Evolutionary conservation across 1,284 basidiomycete genomes (phyloP).

Genomic region (Microbotryum intermedium): DNA sequence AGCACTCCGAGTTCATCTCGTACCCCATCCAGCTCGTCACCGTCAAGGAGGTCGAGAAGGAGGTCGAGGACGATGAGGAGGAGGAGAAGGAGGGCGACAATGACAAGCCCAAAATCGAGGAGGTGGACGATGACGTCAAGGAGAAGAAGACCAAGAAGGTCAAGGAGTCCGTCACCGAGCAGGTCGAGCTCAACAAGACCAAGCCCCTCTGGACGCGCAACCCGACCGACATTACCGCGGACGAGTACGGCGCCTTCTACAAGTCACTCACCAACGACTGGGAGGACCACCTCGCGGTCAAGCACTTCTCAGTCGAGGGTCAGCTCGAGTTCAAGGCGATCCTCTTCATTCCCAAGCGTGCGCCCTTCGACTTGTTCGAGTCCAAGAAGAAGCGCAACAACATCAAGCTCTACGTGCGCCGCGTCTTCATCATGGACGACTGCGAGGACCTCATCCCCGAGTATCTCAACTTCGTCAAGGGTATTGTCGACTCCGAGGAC

Average conservation of each 20-base stretch:
- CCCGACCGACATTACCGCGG: slow-evolving; percentile 80
- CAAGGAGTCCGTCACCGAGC: slow-evolving; percentile 59
- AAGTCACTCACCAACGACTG: slow-evolving; percentile 99
- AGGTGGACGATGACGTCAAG: slow-evolving; percentile 75
- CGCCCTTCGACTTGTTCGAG: slow-evolving; percentile 99
- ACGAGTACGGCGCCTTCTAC: slow-evolving; percentile 97
- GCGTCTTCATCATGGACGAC: slow-evolving; percentile 99
- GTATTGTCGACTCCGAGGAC: slow-evolving; percentile 99
- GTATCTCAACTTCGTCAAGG: slow-evolving; percentile 99
- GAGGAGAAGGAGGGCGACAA: slow-evolving; percentile 60
- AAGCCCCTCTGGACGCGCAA: slow-evolving; percentile 99
- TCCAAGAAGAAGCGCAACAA: slow-evolving; percentile 99
- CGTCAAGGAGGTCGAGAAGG: slow-evolving; percentile 90
- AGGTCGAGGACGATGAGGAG: slow-evolving; percentile 36
- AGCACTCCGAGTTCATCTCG: slow-evolving; percentile 99
- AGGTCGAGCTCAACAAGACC: slow-evolving; percentile 99
- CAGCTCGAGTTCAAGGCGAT: slow-evolving; percentile 99
- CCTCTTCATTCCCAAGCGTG: slow-evolving; percentile 91
- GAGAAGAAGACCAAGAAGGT: slow-evolving; percentile 93
- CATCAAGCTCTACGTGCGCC: slow-evolving; percentile 99
- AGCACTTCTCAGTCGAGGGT: slow-evolving; percentile 99
- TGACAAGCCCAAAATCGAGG: slow-evolving; percentile 60
- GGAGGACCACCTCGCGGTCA: slow-evolving; percentile 98
- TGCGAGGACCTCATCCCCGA: slow-evolving; percentile 99
- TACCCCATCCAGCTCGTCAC: slow-evolving; percentile 99